phyloP scores from a whole-genome alignment of 805 yeast species.

The Hanseniaspora vineae region DNA sequence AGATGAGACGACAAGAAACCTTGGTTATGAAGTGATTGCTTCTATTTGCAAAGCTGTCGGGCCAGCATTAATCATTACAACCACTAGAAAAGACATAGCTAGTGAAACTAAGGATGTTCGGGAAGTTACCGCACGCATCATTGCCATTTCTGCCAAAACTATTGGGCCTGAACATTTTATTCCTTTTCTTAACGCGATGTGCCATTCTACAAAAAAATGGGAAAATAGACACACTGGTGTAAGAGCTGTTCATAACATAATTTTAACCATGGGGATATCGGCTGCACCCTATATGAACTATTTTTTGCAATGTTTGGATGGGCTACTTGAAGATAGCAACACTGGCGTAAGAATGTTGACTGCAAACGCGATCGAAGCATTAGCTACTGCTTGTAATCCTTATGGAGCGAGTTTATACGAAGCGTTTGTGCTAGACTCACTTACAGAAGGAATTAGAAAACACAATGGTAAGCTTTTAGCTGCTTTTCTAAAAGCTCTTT shows the following conservation, averaged over 20 bases:
- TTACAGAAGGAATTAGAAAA: conserved; percentile 66
- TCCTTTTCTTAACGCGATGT: conserved; percentile 74
- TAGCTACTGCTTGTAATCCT: conserved; percentile 76
- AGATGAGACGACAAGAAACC: conserved; percentile 57
- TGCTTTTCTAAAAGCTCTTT: conserved; percentile 64
- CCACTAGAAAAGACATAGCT: conserved; percentile 71
- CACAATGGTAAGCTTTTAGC: conserved; percentile 73
- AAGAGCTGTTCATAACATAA: conserved; percentile 63
- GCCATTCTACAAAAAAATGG: conserved; percentile 66
- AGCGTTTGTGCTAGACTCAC: conserved; percentile 44
- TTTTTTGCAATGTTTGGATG: conserved; percentile 46
- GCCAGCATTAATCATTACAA: conserved; percentile 61
- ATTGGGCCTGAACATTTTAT: conserved; percentile 58
- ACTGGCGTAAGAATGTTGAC: conserved; percentile 53
- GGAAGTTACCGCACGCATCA: conserved; percentile 59
- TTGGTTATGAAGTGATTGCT: conserved; percentile 69
- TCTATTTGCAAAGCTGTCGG: conserved; percentile 75
- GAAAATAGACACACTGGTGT: conserved; percentile 76
- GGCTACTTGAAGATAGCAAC: conserved; percentile 54
- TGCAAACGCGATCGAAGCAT: conserved; percentile 55
- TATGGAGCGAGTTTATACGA: conserved; percentile 88
- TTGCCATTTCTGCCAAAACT: conserved; percentile 76
- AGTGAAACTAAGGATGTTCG: conserved; percentile 71
- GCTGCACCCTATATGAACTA: conserved; percentile 61
- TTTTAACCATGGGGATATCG: conserved; percentile 54